Percentiles rank a stretch among this genome's conserved stretches.
Evolutionary conservation across 2,329 filamentous ascomycete genomes (phyloP).

Genomic region (Kalmusia sp.): DNA sequence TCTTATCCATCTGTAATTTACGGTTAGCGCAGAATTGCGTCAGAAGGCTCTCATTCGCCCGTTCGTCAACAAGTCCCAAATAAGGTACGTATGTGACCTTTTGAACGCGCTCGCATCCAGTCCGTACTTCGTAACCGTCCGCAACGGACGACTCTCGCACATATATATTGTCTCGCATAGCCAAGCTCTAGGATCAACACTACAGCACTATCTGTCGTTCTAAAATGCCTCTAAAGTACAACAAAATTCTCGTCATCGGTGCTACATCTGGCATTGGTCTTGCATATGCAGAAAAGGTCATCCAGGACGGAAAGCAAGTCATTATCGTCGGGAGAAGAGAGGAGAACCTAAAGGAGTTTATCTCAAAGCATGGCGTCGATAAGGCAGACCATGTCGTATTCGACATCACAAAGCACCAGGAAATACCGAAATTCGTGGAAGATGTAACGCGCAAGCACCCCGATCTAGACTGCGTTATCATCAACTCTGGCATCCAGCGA

Average conservation of each 20-base stretch:
- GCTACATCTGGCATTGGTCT: constrained; percentile 60
- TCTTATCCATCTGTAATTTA: background rate
- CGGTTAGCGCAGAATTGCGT: background rate
- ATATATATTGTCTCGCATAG: background rate
- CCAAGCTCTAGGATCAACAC: background rate
- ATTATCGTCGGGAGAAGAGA: constrained; percentile 60
- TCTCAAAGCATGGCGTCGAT: constrained; percentile 54
- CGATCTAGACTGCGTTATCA: constrained; percentile 60
- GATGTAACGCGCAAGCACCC: constrained; percentile 54
- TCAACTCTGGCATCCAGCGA: constrained; percentile 63
- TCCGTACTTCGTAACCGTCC: constrained; percentile 19
- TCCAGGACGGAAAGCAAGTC: constrained; percentile 56
- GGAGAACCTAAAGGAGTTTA: constrained; percentile 59
- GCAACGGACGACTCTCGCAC: constrained; percentile 4
- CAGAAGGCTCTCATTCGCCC: background rate
- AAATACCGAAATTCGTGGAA: constrained; percentile 54
- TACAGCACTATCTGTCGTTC: background rate
- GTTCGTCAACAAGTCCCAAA: too few species aligned
- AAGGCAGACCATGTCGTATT: constrained; percentile 55
- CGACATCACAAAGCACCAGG: constrained; percentile 59
- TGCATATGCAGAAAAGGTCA: constrained; percentile 57
- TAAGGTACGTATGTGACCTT: too few species aligned
- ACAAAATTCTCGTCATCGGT: constrained; percentile 62
- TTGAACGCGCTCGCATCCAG: background rate
- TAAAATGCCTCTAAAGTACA: constrained; percentile 56